Base-by-base conservation (phyloP, 2,329 filamentous ascomycete genomes). In the Fusarium xylarioides region DNA sequence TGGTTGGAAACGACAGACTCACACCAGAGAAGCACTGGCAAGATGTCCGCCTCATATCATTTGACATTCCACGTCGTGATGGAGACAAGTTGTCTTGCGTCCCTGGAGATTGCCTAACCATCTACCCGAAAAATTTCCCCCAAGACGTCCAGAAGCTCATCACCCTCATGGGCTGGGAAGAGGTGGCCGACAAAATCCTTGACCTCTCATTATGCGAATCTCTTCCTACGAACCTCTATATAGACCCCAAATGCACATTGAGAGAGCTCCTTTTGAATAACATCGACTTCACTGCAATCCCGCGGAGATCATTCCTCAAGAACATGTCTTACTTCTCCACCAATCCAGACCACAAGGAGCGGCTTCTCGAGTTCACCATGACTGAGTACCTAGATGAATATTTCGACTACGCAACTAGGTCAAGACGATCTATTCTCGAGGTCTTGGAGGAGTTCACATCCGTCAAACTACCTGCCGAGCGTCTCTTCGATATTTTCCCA, bases 351-450 rank as follows among this genome's bases (percentile, higher is more conserved):
- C 95, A 99, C 77, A 91, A 90, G 75, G 92, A 96, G 69, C 90
- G 95, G 4, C 88, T 99, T 0, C 82, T 92, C 14, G 96, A 99
- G 79, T 96, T 99, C 76, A 91, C 91, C 3, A 89, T 92, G 76
- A 90, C 94, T 0, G 88, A 92, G 50, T 93, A 92, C 76, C 90
- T 95, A 11, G 95, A 98, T 76, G 96, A 99, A 76, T 91, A 97
- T 63, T 98, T 94, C 83, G 95, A 99, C 82, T 99, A 99, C 80
- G 96, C 96, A 2, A 95, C 95, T 1, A 91, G 96, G 14, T 93
- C 95, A 2, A 91, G 95, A 38, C 91, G 96, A 38, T 97, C 93
- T 66, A 97, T 98, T 64, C 85, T 99, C 11, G 96, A 99, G 82
- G 92, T 97, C 7, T 87, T 99, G 34, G 91, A 95, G 63, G 96